Base-by-base conservation (phyloP, 2,329 filamentous ascomycete genomes). In the Chalaropsis ovoidea region DNA sequence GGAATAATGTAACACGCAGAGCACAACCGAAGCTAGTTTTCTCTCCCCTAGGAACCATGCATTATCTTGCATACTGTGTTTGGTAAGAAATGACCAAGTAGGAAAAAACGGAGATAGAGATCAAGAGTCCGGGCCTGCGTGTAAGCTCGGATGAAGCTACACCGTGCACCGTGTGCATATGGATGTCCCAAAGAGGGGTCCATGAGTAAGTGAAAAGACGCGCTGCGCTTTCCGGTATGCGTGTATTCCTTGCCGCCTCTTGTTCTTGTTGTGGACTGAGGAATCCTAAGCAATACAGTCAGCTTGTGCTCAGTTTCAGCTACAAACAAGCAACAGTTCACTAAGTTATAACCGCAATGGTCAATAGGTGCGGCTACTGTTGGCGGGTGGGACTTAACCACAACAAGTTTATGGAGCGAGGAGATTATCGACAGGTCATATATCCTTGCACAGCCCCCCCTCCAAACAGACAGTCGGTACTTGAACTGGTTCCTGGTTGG, bases 361-460 rank as follows among this genome's bases (percentile, higher is more conserved):
- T 31, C 42, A 43, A 43, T 10, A 10, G 3, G 13, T 31, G 31
- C 31, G 6, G 31, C 31, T 31, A 31, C 6, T 3, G 31, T 31
- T 6, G 31, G 31, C 31, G 31, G 31, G 31, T 31, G 6, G 2
- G 31, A 31, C 31, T 6, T 31, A 31, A n/a, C n/a, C n/a, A n/a
- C n/a, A n/a, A 31, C 31, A 31, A 31, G 31, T 31, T 31, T 31
- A 31, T 31, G 6, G 6, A 31, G 31, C 2, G 31, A 31, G 31
- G 31, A 31, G 6, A 31, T 31, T 31, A 31, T 31, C 6, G 31
- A 31, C 31, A 31, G 31, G 6, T 31, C 31, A 31, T 31, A 56
- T 27, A 56, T 43, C 52, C 52, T 17, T 56, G 52, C 52, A 56
- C 52, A 15, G 52, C 52, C 52, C 49, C 49, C 49, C 24, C 24